phyloP scores from a whole-genome alignment of 177 flowering plant genomes.

The Vitis hybrid region DNA sequence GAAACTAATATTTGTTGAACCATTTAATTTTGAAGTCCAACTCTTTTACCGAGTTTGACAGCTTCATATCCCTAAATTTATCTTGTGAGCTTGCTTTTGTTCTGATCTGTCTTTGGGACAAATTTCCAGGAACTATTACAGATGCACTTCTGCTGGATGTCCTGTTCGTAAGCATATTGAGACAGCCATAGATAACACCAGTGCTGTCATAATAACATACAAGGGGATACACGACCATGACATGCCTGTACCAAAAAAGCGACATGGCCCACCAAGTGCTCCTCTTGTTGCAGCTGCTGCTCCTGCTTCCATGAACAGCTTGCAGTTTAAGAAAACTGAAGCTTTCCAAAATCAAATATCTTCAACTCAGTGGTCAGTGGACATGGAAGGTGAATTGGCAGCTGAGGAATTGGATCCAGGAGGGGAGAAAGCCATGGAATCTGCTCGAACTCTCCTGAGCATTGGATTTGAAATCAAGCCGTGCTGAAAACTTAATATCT shows the following conservation, averaged over 20 bases:
- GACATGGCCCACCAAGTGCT: slow-evolving; percentile 54
- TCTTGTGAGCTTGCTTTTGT: neutral
- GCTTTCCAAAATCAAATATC: slow-evolving; percentile 19
- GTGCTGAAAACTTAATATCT: slow-evolving; percentile 20
- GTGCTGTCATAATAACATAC: slow-evolving; percentile 54
- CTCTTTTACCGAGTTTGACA: no score
- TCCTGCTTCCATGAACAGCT: slow-evolving; percentile 45
- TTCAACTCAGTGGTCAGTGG: slow-evolving; percentile 39
- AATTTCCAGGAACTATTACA: slow-evolving; percentile 76
- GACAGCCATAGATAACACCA: slow-evolving; percentile 50
- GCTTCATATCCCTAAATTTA: no score
- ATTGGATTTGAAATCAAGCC: slow-evolving; percentile 65
- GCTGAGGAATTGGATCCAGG: slow-evolving; percentile 43
- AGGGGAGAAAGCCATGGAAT: slow-evolving; percentile 67
- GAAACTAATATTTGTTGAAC: no score
- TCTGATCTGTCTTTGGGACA: slow-evolving; percentile 2
- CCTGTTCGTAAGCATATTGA: slow-evolving; percentile 90
- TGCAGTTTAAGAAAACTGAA: slow-evolving; percentile 29
- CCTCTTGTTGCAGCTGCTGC: slow-evolving; percentile 58
- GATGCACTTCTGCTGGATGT: slow-evolving; percentile 88
- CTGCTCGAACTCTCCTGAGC: slow-evolving; percentile 72
- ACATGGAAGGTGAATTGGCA: slow-evolving; percentile 35
- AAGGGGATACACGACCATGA: slow-evolving; percentile 80
- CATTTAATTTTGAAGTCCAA: no score
- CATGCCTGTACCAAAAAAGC: slow-evolving; percentile 72